Evolutionary conservation across 371 early-diverging fungal genomes (phyloP), one percentile per base, ranked within the genome.

Genomic region (Amoeboaphelidium protococcarum): DNA sequence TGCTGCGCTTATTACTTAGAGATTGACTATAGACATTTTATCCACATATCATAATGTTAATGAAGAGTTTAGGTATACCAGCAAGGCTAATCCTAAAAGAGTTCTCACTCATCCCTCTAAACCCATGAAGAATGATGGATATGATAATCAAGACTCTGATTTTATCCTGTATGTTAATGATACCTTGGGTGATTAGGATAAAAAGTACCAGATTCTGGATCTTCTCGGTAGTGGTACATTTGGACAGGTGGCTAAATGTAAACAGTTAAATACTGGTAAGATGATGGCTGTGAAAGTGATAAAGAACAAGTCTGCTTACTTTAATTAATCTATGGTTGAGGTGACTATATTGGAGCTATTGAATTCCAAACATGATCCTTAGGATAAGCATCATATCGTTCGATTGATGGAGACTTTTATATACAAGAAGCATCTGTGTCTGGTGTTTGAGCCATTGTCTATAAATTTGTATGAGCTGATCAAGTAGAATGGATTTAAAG

Each of bases 211-310:
- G 26, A 84, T 94, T 45, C 51, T 84, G 44, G 92, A 90, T 56
- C 63, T 82, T 23, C 64, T 98, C 41, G 98, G 98, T 0, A 78
- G 77, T 59, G 98, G 98, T 10, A 95, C 96, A 0, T 98, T 94
- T 71, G 95, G 98, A 0, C 92, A 95, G 62, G 98, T 98, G 0
- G 90, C 82, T 19, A 86, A 84, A 59, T 95, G 92, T 55, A 73
- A 74, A 42, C 76, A 82, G 46, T 46, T 81, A 42, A 71, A 71
- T 45, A 84, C 87, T 2, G 73, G 77, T 50, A 76, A 78, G 41
- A 57, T 77, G n/a, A 78, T 84, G 16, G 96, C 94, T 2, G 75
- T 96, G 47, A 98, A 98, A 59, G 80, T 96, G 16, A 84, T 96
- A 50, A 95, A 95, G 57, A 90, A 83, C 63, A 77, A 82, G 51